phyloP scores from a whole-genome alignment of 345 rosid species.

The Pelargonium nanum region DNA sequence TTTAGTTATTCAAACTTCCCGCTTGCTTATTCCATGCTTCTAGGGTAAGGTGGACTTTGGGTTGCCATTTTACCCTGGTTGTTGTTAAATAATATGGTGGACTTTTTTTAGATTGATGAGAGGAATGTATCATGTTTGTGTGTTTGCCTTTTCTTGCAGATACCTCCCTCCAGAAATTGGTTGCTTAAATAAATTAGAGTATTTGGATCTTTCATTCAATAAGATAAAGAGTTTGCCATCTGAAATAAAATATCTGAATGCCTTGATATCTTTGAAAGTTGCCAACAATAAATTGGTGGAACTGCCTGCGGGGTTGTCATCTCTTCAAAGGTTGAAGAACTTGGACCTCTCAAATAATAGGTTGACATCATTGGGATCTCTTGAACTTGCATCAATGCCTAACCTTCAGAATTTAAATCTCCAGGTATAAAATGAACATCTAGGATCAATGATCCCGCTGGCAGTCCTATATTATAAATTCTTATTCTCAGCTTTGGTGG shows the following conservation, averaged over 20 bases:
- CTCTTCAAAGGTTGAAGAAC: conserved; percentile 58
- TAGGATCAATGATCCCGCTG: not conserved
- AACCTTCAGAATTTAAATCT: conserved; percentile 60
- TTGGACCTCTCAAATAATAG: conserved; percentile 82
- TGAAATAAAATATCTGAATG: conserved; percentile 58
- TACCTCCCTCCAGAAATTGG: conserved; percentile 93
- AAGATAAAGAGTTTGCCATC: conserved; percentile 71
- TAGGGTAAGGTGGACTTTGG: too few relatives aligned
- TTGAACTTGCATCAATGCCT: conserved; percentile 59
- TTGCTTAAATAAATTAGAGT: conserved; percentile 65
- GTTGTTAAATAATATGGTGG: too few relatives aligned
- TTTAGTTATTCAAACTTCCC: too few relatives aligned
- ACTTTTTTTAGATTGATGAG: too few relatives aligned
- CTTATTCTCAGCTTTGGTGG: not conserved
- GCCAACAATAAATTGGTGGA: conserved; percentile 80
- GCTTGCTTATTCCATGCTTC: too few relatives aligned
- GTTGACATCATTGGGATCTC: conserved; percentile 58
- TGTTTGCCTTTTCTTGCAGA: conserved; percentile 36
- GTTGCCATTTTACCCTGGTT: too few relatives aligned
- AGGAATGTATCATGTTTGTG: conserved; percentile 11
- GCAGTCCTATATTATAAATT: not conserved
- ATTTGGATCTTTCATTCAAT: conserved; percentile 86
- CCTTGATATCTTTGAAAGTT: conserved; percentile 60
- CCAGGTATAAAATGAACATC: conserved; percentile 42
- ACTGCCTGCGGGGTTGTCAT: conserved; percentile 49